Base-by-base conservation (phyloP, 257 asterid species). In the Ophiorrhiza pumila region DNA sequence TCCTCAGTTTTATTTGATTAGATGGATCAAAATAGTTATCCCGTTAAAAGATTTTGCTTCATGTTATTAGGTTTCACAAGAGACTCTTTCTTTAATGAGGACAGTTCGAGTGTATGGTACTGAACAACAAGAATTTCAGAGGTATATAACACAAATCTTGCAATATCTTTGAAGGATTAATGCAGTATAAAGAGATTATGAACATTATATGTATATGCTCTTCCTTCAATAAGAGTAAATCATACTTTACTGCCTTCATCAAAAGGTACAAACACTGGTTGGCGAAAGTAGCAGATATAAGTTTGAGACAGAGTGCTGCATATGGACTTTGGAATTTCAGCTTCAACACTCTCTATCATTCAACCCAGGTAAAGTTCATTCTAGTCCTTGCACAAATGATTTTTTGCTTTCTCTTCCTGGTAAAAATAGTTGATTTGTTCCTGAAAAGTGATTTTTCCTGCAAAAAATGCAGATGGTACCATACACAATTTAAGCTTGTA, bases 261-360 rank as follows among this genome's bases (percentile, higher is more conserved):
- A 72, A 73, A 69, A 91, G 97, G 83, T 94, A 90, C 69, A 67
- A 80, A 71, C 66, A 69, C 34, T 94, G 99, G 99, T 80, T 90
- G 79, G 95, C 84, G 37, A 94, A 82, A 82, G 79, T 94, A 84
- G 95, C 98, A 64, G 83, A 86, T 79, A 72, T 89, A 84, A 83
- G 90, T 83, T 81, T 94, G 86, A 89, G 96, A 72, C 98, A 94
- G 74, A 91, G 96, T 85, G 97, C 99, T 84, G 97, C 99, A 60
- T 91, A 94, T 79, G 99, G 99, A 62, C 72, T 87, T 70, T 94
- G 99, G 99, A 94, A 84, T 84, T 85, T 90, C 79, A 81, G 97
- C 80, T 94, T 91, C 86, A 88, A 91, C 84, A 83, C 87, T 58
- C 86, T 94, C 43, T 94, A 91, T 81, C 99, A 92, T 82, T 80